Base-by-base conservation (phyloP, 768 basidiomycete genomes). In the Termitomyces sp. region DNA sequence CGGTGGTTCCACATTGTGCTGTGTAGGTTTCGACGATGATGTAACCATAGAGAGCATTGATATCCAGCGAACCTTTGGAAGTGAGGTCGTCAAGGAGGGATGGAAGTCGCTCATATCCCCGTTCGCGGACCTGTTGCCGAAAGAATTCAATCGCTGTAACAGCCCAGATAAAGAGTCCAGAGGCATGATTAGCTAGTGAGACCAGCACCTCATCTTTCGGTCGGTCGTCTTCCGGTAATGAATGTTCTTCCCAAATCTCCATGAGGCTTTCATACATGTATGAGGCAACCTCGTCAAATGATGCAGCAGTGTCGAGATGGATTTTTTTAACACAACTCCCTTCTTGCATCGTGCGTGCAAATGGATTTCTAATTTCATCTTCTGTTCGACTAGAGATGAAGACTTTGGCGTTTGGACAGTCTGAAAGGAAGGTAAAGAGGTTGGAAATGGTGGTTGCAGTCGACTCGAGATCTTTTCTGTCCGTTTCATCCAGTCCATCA, bases 401-500 rank as follows among this genome's bases (percentile, higher is more conserved):
- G n/a, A n/a, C n/a, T n/a, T n/a, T n/a, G n/a, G n/a, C n/a, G n/a
- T 64, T 66, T n/a, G 28, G 39, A 33, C n/a, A 46, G 11, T n/a
- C 22, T 2, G 44, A 24, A 33, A 63, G 58, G 2, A 36, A 38
- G 11, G 12, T 7, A n/a, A 63, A 57, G 6, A 63, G 42, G 3
- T 55, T 32, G 15, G 64, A 59, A 51, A 68, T 63, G 16, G 64
- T 59, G 2, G 50, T 50, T 1, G 62, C 65, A 1, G 60, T 65
- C 12, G 7, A 8, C 6, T 32, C 18, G 4, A 66, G 63, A 4
- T 61, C 59, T 1, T 8, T 22, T 40, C 53, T 42, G 38, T 65
- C 58, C 16, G 67, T 64, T 45, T 68, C 67, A 58, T 68, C 65
- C n/a, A 66, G 42, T 2, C 60, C 67, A 45, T 68, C 67, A 13